Evolutionary conservation across 768 basidiomycete species (phyloP), one percentile per base, ranked within the genome.

Genomic region (Crepidotus variabilis): DNA sequence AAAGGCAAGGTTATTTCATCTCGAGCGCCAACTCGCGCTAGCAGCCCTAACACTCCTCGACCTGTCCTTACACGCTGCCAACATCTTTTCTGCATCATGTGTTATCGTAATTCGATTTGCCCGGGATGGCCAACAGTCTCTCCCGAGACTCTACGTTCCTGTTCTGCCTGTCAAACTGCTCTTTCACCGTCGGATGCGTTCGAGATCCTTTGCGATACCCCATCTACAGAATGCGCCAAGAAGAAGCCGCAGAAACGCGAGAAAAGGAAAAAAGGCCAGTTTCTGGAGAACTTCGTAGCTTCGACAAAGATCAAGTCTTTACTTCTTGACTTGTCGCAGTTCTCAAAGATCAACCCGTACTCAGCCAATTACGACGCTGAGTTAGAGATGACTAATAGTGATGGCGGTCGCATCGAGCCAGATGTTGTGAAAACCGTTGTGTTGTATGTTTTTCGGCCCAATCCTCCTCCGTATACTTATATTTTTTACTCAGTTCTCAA

Each of bases 291-390:
- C 59, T 86, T 85, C 64, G 82, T 81, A 53, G 82, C 88, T 3
- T 95, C 93, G 14, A 94, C 95, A 22, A 98, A 98, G 75, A 85
- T 97, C 74, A 85, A 86, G 57, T 85, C 88, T 4, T 79, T 99
- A 5, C 73, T 98, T 39, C 74, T 72, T 16, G 94, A 98, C 66
- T 81, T 99, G 49, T 69, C 92, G 22, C 80, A 83, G 36, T 92
- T 88, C 62, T 98, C 95, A 21, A 81, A 80, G 62, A 76, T 78
- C 61, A 99, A 99, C 66, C 94, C 92, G 14, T 78, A 91, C 67
- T 96, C 94, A 16, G 70, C 72, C 14, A 96, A 98, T 69, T 98
- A 93, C 64, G 90, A 94, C 69, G 86, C 90, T 16, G 91, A 89
- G 67, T 78, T 92, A 20, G 84, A 92, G 65, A 85, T 90, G 78